Evolutionary conservation across 139 green algal species (phyloP).

Genomic region (Zygnema circumcarinatum): DNA sequence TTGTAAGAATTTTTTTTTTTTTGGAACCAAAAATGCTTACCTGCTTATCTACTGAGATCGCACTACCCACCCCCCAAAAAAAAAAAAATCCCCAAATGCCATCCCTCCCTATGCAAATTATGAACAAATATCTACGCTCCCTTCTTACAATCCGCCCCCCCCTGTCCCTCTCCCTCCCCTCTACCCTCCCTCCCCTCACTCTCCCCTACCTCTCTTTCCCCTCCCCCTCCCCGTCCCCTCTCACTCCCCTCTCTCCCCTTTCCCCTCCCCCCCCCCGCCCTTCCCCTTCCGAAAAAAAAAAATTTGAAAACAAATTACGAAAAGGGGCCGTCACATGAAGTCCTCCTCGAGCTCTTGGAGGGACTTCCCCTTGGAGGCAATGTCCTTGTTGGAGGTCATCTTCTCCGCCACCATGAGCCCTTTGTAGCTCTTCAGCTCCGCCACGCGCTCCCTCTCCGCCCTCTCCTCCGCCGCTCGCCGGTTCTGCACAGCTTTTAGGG

Average conservation of each 20-base stretch:
- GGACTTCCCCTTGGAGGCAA: constrained; percentile 77
- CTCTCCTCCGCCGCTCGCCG: constrained; percentile 65
- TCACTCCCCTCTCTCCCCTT: neutral
- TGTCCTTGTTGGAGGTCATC: constrained; percentile 84
- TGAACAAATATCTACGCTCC: neutral
- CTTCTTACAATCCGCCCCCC: neutral
- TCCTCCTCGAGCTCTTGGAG: constrained; percentile 91
- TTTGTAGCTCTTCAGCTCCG: constrained; percentile 82
- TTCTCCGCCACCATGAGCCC: constrained; percentile 81
- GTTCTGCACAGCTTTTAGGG: constrained; percentile 4
- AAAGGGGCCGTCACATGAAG: constrained; percentile 84
- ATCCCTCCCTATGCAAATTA: too few species aligned
- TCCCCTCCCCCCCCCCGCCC: constrained; percentile 1
- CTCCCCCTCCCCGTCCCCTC: neutral
- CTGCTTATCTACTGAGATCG: too few species aligned
- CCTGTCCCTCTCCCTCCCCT: neutral
- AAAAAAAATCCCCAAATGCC: too few species aligned
- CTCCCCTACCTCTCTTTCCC: neutral
- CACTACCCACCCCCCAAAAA: too few species aligned
- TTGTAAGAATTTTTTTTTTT: too few species aligned
- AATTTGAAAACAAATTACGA: constrained; percentile 4
- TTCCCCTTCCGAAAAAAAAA: constrained; percentile 6
- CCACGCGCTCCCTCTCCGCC: constrained; percentile 71
- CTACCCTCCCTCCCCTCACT: neutral
- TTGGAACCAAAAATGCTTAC: too few species aligned